Evolutionary conservation across 164 flowering plant genomes (phyloP).

Genomic region (Berberis vulgaris): DNA sequence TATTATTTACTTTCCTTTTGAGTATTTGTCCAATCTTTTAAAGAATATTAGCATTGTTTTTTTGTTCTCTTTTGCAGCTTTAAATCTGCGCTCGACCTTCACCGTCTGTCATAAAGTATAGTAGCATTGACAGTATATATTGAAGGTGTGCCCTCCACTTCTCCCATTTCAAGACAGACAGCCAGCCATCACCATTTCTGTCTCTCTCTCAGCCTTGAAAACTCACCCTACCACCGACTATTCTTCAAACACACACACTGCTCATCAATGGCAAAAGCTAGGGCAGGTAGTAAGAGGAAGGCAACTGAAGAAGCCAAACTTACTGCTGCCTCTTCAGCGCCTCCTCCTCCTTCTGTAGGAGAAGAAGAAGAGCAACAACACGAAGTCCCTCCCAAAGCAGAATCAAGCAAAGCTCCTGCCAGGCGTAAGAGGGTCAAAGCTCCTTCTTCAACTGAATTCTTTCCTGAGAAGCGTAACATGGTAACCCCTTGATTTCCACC

Average conservation of each 20-base stretch:
- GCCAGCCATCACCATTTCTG: background rate
- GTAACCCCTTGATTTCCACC: conserved; percentile 17
- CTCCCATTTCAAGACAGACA: too few species aligned
- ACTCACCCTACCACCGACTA: too few species aligned
- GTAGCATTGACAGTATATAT: too few species aligned
- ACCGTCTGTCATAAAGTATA: too few species aligned
- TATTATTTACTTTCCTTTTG: too few species aligned
- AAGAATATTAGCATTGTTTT: too few species aligned
- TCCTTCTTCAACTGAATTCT: conserved; percentile 37
- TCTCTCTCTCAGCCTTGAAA: background rate
- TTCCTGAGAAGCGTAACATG: conserved; percentile 68
- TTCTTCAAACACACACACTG: too few species aligned
- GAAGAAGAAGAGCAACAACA: background rate
- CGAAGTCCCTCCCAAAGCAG: background rate
- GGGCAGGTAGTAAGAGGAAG: background rate
- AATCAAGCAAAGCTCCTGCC: conserved; percentile 18
- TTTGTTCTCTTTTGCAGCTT: too few species aligned
- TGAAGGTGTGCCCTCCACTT: too few species aligned
- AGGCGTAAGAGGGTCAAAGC: conserved; percentile 45
- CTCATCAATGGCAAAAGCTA: background rate
- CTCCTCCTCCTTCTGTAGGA: background rate
- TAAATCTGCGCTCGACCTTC: too few species aligned
- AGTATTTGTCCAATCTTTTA: too few species aligned
- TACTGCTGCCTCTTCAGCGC: background rate
- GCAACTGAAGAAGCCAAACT: background rate